A percentile compares a stretch with the other conserved stretches of the same genome.
These are phyloP conservation scores for Blepharisma stoltei DNA, from an alignment of 73 alveolate species.

Conservation along the genomic window DNA sequence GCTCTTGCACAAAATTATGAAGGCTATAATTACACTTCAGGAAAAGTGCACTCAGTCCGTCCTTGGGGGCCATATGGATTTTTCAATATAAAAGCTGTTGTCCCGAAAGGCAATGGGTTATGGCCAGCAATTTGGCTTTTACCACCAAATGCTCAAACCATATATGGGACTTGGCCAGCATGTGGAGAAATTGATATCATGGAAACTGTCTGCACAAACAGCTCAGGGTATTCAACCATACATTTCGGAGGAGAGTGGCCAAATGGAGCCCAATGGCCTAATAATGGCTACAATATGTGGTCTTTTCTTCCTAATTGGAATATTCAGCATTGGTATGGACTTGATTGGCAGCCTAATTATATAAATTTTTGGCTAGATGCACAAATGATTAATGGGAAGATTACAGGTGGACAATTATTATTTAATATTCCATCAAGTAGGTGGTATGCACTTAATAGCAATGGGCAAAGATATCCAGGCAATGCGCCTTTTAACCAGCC, in stretches of 20 bases:
- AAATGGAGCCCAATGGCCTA: neutral
- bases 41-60: neutral
- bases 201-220: constrained; percentile 27
- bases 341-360: constrained; percentile 32
- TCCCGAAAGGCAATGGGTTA: constrained; percentile 30
- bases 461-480: neutral
- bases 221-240: constrained; percentile 19
- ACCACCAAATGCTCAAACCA: neutral
- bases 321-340: constrained; percentile 27
- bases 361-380: constrained; percentile 31
- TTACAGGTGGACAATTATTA: neutral
- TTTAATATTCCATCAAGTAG: neutral
- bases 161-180: constrained; percentile 33
- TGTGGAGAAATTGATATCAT: constrained; percentile 36
- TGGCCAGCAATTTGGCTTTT: constrained; percentile 37
- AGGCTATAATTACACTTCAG: constrained; percentile 28
- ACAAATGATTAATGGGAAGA: constrained; percentile 18
- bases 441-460: constrained; percentile 7
- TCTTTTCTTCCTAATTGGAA: constrained; percentile 6
- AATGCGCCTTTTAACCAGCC: constrained; percentile 23
- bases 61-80: constrained; percentile 32
- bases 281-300: neutral
- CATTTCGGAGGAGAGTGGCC: constrained; percentile 36
- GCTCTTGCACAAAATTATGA: constrained; percentile 22
- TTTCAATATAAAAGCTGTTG: constrained; percentile 24